phyloP scores from a whole-genome alignment of 2,329 filamentous ascomycete genomes.

The Aspergillus unguis region DNA sequence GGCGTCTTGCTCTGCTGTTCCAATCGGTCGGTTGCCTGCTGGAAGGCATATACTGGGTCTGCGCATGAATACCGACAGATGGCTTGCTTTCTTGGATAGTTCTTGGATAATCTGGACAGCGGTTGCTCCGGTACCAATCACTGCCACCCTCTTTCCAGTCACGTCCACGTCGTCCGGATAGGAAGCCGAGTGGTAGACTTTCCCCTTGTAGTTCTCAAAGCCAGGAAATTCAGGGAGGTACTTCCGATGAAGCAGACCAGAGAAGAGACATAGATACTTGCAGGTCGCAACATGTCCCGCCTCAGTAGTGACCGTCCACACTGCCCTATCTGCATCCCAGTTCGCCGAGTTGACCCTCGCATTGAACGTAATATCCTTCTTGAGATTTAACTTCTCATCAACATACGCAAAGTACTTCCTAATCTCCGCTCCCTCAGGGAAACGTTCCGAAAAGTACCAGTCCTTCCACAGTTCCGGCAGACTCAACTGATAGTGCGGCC shows the following conservation, averaged over 20 bases:
- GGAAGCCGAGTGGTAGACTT: slow-evolving; percentile 53
- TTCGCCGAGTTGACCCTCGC: slow-evolving; percentile 40
- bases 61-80: slow-evolving; percentile 56
- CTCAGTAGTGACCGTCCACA: slow-evolving; percentile 46
- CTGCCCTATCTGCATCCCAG: slow-evolving; percentile 33
- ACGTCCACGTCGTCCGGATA: slow-evolving; percentile 53
- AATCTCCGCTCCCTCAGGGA: slow-evolving; percentile 36
- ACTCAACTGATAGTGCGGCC: slow-evolving; percentile 5
- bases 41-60: slow-evolving; percentile 62
- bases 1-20: slow-evolving; percentile 5
- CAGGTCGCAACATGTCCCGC: slow-evolving; percentile 36
- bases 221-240: slow-evolving; percentile 43
- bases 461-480: slow-evolving; percentile 47
- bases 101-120: slow-evolving; percentile 57
- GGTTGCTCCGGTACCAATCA: slow-evolving; percentile 57
- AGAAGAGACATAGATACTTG: slow-evolving; percentile 47
- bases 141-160: slow-evolving; percentile 47
- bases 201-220: slow-evolving; percentile 46
- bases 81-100: slow-evolving; percentile 51
- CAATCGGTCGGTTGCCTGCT: slow-evolving; percentile 15
- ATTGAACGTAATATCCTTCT: slow-evolving; percentile 46
- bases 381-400: slow-evolving; percentile 42
- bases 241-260: slow-evolving; percentile 43
- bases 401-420: slow-evolving; percentile 48
- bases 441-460: slow-evolving; percentile 42